Base-by-base conservation (phyloP, 768 basidiomycete genomes). In the Tulasnella sp. region DNA sequence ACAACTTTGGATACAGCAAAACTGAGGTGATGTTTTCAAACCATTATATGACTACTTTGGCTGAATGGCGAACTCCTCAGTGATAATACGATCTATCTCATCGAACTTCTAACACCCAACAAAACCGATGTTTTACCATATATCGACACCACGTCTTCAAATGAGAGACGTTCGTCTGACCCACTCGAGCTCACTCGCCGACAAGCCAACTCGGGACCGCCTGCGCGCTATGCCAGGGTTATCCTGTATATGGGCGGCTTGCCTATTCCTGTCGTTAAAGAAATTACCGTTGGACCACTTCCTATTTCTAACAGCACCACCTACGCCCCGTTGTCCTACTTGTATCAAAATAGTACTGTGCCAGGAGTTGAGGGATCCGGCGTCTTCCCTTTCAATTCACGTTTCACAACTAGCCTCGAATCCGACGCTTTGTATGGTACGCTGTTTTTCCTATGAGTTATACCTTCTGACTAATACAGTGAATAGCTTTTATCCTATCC, bases 261-360 rank as follows among this genome's bases (percentile, higher is more conserved):
- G 24, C 31, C 45, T n/a, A 29, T 24, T 15, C 45, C 45, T 6
- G 24, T 27, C 32, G 31, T 47, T 31, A 29, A 47, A 20, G 45
- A 47, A 47, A 29, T 47, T 22, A 29, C 32, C 32, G 29, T 47
- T 34, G 45, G 45, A 15, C 45, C 45, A 13, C 45, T 47, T 1
- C 45, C 45, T 1, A 47, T 47, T 1, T 47, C 45, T 2, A 22
- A 20, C 9, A 24, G 35, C 19, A 47, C 45, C 4, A 31, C 25
- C 5, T 24, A 6, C 9, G 24, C 28, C 15, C 31, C 45, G 6
- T 34, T 47, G n/a, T 29, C 28, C 15, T 47, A 29, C 13, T 5
- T 47, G 25, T 47, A 47, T 47, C 45, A 47, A 22, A 47, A 47
- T 19, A 47, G 45, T 34, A 47, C 31, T 3, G 20, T 47, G 2